phyloP scores from a whole-genome alignment of 805 yeast species.

The Nakazawaea wickerhamii region DNA sequence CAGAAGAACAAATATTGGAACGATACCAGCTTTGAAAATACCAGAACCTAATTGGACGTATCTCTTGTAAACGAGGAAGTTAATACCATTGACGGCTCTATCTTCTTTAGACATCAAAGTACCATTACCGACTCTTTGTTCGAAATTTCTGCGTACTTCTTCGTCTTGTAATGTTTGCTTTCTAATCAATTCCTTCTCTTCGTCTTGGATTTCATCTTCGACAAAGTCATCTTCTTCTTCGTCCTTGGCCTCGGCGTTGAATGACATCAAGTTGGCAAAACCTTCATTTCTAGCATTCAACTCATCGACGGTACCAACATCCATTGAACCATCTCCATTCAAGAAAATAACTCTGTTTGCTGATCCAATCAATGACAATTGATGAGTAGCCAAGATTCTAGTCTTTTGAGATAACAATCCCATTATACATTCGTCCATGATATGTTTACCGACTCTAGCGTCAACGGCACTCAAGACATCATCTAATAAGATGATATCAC shows the following conservation, averaged over 20 bases:
- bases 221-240: conserved; percentile 23
- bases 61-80: conserved; percentile 39
- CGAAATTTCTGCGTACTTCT: conserved; percentile 16
- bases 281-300: conserved; percentile 34
- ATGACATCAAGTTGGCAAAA: conserved; percentile 35
- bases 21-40: conserved; percentile 26
- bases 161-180: conserved; percentile 17
- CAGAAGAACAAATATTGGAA: conserved; percentile 23
- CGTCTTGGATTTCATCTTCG: conserved; percentile 22
- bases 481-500: conserved; percentile 55
- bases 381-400: conserved; percentile 79
- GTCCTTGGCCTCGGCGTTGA: conserved; percentile 25
- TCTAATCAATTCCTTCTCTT: conserved; percentile 20
- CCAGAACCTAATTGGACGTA: conserved; percentile 57
- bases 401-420: conserved; percentile 57
- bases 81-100: conserved; percentile 52
- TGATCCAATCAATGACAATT: conserved; percentile 59
- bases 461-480: conserved; percentile 70
- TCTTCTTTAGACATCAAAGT: conserved; percentile 45
- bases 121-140: conserved; percentile 25
- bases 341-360: conserved; percentile 70
- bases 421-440: conserved; percentile 54
- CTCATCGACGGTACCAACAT: conserved; percentile 56
- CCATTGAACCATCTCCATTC: conserved; percentile 57
- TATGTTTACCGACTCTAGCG: conserved; percentile 58